Evolutionary conservation across 2,329 filamentous ascomycete genomes (phyloP).

Genomic region (Daldinia eschscholtzii): DNA sequence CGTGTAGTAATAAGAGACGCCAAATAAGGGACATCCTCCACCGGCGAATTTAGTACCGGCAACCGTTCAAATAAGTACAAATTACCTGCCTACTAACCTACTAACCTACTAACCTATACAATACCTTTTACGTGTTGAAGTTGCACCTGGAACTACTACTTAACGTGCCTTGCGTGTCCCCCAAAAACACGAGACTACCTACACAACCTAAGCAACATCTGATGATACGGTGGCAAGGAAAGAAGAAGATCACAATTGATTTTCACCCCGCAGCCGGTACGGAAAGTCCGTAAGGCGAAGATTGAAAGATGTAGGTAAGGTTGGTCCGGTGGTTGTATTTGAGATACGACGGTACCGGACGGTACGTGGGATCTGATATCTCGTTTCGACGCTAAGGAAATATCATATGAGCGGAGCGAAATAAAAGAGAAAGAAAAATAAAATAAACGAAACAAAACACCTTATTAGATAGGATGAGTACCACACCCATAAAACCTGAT

Average conservation of each 20-base stretch:
- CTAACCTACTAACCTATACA: no score
- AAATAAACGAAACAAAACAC: constrained; percentile 1
- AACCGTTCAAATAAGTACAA: constrained; percentile 12
- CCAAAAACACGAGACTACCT: constrained; percentile 15
- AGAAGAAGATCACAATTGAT: constrained; percentile 35
- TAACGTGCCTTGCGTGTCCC: neutral
- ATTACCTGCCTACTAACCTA: no score
- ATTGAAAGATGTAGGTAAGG: neutral
- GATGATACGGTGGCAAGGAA: constrained; percentile 31
- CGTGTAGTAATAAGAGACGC: constrained; percentile 29
- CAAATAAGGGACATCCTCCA: constrained; percentile 29
- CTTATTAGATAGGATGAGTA: constrained; percentile 8
- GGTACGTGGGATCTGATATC: constrained; percentile 9
- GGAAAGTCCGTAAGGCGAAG: constrained; percentile 22
- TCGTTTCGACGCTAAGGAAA: constrained; percentile 2
- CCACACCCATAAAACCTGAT: neutral
- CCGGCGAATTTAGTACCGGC: constrained; percentile 26
- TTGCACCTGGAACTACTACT: neutral
- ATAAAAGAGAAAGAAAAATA: neutral
- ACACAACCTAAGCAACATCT: constrained; percentile 5
- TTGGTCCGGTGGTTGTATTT: neutral
- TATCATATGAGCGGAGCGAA: neutral
- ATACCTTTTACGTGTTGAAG: neutral
- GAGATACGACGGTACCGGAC: constrained; percentile 1
- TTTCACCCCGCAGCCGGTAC: constrained; percentile 26